Conservation (phyloP, 169 alveolate genomes). For the Cardiosporidium cionae region DNA sequence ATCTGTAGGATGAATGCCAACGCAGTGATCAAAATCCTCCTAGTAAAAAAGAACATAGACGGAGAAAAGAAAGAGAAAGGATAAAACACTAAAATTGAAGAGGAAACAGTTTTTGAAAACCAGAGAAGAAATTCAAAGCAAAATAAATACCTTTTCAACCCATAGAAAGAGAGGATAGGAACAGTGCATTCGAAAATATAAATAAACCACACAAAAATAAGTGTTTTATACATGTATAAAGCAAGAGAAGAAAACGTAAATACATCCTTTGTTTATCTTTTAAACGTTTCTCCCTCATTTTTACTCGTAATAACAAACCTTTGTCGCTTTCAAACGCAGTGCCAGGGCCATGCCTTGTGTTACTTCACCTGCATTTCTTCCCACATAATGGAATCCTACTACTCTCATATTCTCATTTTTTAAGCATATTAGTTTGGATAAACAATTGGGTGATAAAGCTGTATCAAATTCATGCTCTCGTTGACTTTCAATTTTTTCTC, state of each 20-base stretch:
- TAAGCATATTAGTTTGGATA: slow-evolving; percentile 81
- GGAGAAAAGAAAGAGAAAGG: not conserved
- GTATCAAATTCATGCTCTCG: slow-evolving; percentile 39
- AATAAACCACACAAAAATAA: not conserved
- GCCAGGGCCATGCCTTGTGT: slow-evolving; percentile 93
- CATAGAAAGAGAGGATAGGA: too few species aligned
- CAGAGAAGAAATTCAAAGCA: too few species aligned
- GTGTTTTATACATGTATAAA: too few species aligned
- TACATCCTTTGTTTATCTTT: too few species aligned
- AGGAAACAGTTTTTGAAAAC: too few species aligned
- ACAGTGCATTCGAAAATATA: not conserved
- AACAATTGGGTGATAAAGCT: slow-evolving; percentile 69
- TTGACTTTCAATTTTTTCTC: slow-evolving; percentile 37
- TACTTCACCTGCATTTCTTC: slow-evolving; percentile 97
- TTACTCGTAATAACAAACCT: slow-evolving; percentile 44
- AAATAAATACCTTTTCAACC: too few species aligned
- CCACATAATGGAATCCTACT: slow-evolving; percentile 93
- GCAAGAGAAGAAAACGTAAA: too few species aligned
- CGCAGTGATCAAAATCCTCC: slow-evolving; percentile 70
- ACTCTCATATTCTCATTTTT: slow-evolving; percentile 73
- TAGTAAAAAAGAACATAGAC: not conserved
- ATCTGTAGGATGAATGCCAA: slow-evolving; percentile 96
- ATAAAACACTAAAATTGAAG: not conserved
- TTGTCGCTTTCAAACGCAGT: slow-evolving; percentile 83
- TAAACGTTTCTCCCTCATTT: too few species aligned